A percentile compares a stretch with the other conserved stretches of the same genome.
Conservation (phyloP, 2,329 filamentous ascomycete genomes). For the Talaromyces sp. region DNA sequence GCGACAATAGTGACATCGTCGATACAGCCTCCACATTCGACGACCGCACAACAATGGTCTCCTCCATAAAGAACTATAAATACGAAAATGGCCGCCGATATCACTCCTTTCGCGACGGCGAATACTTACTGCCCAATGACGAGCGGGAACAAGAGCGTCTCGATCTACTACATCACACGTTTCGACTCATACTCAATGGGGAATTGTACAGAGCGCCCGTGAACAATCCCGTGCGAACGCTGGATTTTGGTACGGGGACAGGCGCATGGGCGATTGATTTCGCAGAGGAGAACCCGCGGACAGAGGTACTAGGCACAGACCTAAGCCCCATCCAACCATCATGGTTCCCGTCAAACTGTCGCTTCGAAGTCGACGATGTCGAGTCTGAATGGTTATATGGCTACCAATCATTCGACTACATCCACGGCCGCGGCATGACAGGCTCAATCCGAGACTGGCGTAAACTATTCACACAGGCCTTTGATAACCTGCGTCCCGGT, state of each 20-base stretch:
- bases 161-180: slow-evolving; percentile 31
- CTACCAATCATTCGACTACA: slow-evolving; percentile 37
- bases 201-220: slow-evolving; percentile 31
- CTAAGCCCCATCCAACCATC: slow-evolving; percentile 17
- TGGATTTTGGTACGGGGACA: slow-evolving; percentile 52
- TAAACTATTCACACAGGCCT: slow-evolving; percentile 38
- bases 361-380: slow-evolving; percentile 35
- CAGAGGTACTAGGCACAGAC: slow-evolving; percentile 22
- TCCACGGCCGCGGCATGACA: slow-evolving; percentile 42
- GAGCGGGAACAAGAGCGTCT: slow-evolving; percentile 33
- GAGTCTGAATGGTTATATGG: slow-evolving; percentile 31
- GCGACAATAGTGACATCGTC: slow-evolving; percentile 3
- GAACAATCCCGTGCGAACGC: slow-evolving; percentile 20
- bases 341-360: slow-evolving; percentile 43
- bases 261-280: slow-evolving; percentile 30
- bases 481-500: slow-evolving; percentile 41
- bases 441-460: slow-evolving; percentile 32
- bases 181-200: slow-evolving; percentile 22
- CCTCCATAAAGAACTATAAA: slow-evolving; percentile 20
- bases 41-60: slow-evolving; percentile 18
- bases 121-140: slow-evolving; percentile 33
- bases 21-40: slow-evolving; percentile 13
- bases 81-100: slow-evolving; percentile 33
- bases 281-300: slow-evolving; percentile 26
- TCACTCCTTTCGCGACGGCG: slow-evolving; percentile 30